A percentile compares a stretch with the other conserved stretches of the same genome.
These are phyloP conservation scores for Hymenoscyphus fraxineus DNA, from an alignment of 2,329 filamentous ascomycete genomes.

Conservation along the genomic window DNA sequence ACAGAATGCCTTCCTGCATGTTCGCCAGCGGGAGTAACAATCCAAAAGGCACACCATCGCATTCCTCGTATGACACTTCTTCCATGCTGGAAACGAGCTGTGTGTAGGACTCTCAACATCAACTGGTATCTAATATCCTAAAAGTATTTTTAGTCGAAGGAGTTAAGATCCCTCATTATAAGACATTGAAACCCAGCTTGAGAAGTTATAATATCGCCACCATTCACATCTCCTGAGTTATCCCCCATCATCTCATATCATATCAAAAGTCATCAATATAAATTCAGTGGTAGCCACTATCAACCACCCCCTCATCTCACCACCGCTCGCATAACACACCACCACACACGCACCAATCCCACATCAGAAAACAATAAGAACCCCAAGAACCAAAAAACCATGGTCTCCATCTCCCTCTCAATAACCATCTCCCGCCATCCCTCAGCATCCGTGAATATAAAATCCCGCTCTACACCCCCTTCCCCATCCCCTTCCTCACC, in stretches of 20 bases:
- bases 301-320: not conserved
- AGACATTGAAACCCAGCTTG: too few species aligned
- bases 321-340: not conserved
- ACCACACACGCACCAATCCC: not conserved
- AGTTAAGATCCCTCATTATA: too few species aligned
- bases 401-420: conserved; percentile 4
- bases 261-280: not conserved
- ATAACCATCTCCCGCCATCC: conserved; percentile 5
- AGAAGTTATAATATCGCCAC: too few species aligned
- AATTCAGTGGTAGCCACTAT: not conserved
- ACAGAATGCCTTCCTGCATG: not conserved
- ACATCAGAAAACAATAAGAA: not conserved
- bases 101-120: too few species aligned
- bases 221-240: too few species aligned
- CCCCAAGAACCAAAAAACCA: not conserved
- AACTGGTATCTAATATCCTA: too few species aligned
- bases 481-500: not conserved
- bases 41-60: not conserved
- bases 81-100: too few species aligned
- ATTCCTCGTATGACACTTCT: too few species aligned
- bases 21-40: not conserved
- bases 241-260: not conserved
- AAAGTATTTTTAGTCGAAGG: too few species aligned
- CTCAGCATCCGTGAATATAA: not conserved
- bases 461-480: not conserved